Conservation (phyloP, 2,329 filamentous ascomycete genomes). For the Diaporthe batatas region DNA sequence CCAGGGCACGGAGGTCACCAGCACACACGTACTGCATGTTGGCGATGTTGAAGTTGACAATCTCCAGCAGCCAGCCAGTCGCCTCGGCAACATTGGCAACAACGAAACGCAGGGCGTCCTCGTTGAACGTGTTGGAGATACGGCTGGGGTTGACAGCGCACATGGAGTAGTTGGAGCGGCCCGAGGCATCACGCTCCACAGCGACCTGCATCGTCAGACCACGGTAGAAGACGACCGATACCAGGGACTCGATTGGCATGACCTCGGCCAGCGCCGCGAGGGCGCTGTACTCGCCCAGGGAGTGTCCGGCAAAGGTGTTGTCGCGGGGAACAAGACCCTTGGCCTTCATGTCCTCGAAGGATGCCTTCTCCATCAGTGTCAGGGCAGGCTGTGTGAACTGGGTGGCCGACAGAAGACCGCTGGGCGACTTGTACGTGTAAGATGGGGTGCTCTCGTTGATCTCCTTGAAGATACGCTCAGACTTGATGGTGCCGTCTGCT, state of each 20-base stretch:
- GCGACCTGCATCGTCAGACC: constrained; percentile 99
- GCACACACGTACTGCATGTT: constrained; percentile 83
- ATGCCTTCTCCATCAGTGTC: constrained; percentile 99
- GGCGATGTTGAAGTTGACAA: constrained; percentile 94
- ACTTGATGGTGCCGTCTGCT: constrained; percentile 92
- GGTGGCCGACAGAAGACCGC: constrained; percentile 93
- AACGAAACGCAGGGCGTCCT: constrained; percentile 95
- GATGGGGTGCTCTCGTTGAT: constrained; percentile 92
- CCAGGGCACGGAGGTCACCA: constrained; percentile 78
- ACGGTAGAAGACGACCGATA: constrained; percentile 99
- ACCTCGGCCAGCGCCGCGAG: constrained; percentile 96
- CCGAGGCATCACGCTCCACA: constrained; percentile 92
- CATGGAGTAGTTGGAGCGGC: constrained; percentile 99
- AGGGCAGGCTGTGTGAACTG: constrained; percentile 98
- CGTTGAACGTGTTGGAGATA: constrained; percentile 98
- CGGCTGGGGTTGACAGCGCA: constrained; percentile 98
- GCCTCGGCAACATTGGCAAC: constrained; percentile 95
- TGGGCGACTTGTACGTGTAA: constrained; percentile 97
- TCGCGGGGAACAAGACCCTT: constrained; percentile 96
- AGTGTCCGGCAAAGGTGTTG: constrained; percentile 98
- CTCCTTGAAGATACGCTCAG: constrained; percentile 99
- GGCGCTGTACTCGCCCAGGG: constrained; percentile 97
- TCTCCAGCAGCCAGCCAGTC: constrained; percentile 95
- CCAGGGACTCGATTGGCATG: constrained; percentile 99
- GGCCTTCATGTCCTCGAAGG: constrained; percentile 98